phyloP scores from a whole-genome alignment of 176 grass and related monocot genomes.

The Leersia perrieri region DNA sequence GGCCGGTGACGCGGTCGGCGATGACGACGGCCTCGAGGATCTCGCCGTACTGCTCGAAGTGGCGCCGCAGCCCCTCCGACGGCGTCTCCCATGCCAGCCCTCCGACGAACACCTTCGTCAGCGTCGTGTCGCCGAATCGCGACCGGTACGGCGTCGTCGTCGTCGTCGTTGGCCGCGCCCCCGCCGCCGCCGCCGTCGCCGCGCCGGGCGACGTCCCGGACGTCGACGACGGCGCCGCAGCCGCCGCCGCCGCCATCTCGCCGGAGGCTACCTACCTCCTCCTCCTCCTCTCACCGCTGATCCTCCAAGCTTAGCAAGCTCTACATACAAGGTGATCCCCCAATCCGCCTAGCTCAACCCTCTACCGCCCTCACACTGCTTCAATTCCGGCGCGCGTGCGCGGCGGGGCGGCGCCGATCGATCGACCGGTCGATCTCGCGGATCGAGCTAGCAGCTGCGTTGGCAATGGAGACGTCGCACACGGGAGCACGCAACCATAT shows the following conservation, averaged over 20 bases:
- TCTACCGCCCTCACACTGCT: neutral
- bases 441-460: no score
- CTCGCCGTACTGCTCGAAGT: slow-evolving; percentile 94
- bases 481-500: neutral
- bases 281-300: neutral
- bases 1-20: slow-evolving; percentile 69
- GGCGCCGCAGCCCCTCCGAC: slow-evolving; percentile 69
- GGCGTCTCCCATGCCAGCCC: slow-evolving; percentile 94
- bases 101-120: slow-evolving; percentile 98
- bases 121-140: slow-evolving; percentile 88
- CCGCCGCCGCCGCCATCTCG: slow-evolving; percentile 20
- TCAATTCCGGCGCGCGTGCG: neutral
- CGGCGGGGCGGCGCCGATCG: slow-evolving; percentile 7
- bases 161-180: no score
- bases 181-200: neutral
- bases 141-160: slow-evolving; percentile 46
- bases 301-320: neutral
- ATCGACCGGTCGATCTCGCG: neutral
- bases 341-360: neutral
- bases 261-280: neutral
- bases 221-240: slow-evolving; percentile 7
- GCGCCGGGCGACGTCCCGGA: slow-evolving; percentile 42
- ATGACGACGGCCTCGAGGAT: slow-evolving; percentile 99
- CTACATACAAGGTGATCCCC: neutral
- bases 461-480: neutral